Conservation (phyloP, 495 filamentous ascomycete species). For the Penicillium fimorum region DNA sequence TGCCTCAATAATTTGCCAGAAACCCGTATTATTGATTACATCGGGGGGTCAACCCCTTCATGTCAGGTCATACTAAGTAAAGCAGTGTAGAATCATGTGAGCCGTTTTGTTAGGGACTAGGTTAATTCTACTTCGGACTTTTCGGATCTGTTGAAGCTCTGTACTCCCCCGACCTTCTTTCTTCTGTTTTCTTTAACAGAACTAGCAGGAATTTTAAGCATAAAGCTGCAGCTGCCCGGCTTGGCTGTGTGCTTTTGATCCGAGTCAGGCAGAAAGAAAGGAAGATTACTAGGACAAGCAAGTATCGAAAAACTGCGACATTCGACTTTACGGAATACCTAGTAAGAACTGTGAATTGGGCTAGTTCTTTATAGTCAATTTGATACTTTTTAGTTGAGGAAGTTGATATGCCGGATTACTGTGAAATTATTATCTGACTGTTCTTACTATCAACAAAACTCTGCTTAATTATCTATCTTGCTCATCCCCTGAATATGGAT, state of each 20-base stretch:
- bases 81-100: too few relatives aligned
- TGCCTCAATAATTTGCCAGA: too few relatives aligned
- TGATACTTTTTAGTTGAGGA: not conserved
- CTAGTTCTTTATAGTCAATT: not conserved
- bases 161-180: too few relatives aligned
- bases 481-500: conserved; percentile 17
- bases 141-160: too few relatives aligned
- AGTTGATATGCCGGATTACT: not conserved
- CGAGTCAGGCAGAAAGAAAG: not conserved
- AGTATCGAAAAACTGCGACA: not conserved
- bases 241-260: not conserved
- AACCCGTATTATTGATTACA: too few relatives aligned
- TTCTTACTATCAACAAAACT: not conserved
- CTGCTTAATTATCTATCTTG: conserved; percentile 17
- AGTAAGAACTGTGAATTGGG: not conserved
- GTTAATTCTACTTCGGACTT: too few relatives aligned
- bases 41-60: too few relatives aligned
- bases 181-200: too few relatives aligned
- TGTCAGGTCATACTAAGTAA: too few relatives aligned
- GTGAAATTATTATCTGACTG: not conserved
- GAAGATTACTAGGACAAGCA: not conserved
- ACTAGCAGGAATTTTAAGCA: not conserved
- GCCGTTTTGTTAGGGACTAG: too few relatives aligned
- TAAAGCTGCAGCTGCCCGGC: not conserved
- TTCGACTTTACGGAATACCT: too few relatives aligned